A percentile compares a stretch with the other conserved stretches of the same genome.
Conservation (phyloP, 2,329 filamentous ascomycete species). For the Zymoseptoria tritici region DNA sequence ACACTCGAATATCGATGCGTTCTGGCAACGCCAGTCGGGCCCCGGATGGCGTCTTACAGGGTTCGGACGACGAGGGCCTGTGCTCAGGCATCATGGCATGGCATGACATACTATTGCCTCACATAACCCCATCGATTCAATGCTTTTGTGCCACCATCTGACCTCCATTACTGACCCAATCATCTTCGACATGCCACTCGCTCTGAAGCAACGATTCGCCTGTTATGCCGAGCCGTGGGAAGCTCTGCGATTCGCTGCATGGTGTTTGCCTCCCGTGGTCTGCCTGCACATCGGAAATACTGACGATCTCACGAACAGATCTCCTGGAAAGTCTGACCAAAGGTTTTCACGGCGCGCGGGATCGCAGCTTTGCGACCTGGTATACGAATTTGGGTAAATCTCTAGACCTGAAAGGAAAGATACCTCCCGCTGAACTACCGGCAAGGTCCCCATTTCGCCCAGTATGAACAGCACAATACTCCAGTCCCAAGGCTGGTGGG, state of each 20-base stretch:
- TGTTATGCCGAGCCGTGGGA: background rate
- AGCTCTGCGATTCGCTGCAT: background rate
- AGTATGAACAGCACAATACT: background rate
- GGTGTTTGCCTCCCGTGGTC: background rate
- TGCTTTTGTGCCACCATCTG: background rate
- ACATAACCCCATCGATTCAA: background rate
- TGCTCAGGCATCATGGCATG: background rate
- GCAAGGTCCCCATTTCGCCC: constrained; percentile 3
- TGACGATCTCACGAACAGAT: background rate
- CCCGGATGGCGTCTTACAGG: background rate
- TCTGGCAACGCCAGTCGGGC: background rate
- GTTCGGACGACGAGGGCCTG: background rate
- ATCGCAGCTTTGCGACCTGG: background rate
- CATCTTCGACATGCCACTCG: background rate
- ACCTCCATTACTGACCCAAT: background rate
- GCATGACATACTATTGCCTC: background rate
- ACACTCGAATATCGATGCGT: background rate
- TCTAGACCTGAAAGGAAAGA: background rate
- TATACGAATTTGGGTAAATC: background rate
- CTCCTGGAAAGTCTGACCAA: background rate
- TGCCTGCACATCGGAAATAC: background rate
- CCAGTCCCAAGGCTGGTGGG: constrained; percentile 1
- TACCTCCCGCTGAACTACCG: background rate
- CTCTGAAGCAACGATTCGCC: background rate
- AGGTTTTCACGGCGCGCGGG: background rate